Percentiles rank a stretch among this genome's conserved stretches.
phyloP scores from a whole-genome alignment of 805 yeast genomes.

The Saccharomycopsis synnaedendra region DNA sequence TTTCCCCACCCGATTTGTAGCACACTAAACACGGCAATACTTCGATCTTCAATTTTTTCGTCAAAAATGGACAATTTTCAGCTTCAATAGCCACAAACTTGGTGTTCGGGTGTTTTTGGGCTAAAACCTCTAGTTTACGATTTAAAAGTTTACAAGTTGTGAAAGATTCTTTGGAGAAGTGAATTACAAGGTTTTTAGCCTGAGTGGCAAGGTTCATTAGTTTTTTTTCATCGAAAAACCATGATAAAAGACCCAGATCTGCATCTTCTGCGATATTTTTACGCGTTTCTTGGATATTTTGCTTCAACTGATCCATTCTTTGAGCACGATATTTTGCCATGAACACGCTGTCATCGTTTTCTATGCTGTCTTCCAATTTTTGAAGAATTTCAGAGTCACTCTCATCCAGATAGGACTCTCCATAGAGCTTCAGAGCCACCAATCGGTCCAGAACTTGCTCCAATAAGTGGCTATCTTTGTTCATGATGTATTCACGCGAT shows the following conservation, averaged over 20 bases:
- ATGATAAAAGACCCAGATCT: slow-evolving; percentile 1
- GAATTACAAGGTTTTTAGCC: slow-evolving; percentile 1
- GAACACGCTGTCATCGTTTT: not conserved
- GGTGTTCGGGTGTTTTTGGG: slow-evolving; percentile 47
- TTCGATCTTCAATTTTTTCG: slow-evolving; percentile 47
- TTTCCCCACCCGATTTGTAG: slow-evolving; percentile 49
- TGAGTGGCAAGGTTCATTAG: slow-evolving; percentile 16
- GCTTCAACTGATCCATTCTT: slow-evolving; percentile 3
- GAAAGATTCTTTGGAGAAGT: slow-evolving; percentile 5
- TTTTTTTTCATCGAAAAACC: not conserved
- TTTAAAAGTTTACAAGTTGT: slow-evolving; percentile 3
- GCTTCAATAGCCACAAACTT: slow-evolving; percentile 48
- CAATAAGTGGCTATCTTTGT: too few species aligned
- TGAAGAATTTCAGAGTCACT: slow-evolving; percentile 6
- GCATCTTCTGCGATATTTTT: slow-evolving; percentile 1
- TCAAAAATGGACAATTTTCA: slow-evolving; percentile 60
- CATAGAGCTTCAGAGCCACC: not conserved
- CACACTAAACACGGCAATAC: slow-evolving; percentile 62
- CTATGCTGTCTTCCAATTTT: slow-evolving; percentile 4
- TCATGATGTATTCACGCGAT: too few species aligned
- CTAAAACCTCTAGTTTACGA: slow-evolving; percentile 17
- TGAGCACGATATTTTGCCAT: slow-evolving; percentile 1
- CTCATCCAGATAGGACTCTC: not conserved
- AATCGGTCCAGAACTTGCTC: too few species aligned
- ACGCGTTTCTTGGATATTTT: not conserved